Evolutionary conservation across 106 monocot species (phyloP).

Genomic region (Vanilla planifolia): DNA sequence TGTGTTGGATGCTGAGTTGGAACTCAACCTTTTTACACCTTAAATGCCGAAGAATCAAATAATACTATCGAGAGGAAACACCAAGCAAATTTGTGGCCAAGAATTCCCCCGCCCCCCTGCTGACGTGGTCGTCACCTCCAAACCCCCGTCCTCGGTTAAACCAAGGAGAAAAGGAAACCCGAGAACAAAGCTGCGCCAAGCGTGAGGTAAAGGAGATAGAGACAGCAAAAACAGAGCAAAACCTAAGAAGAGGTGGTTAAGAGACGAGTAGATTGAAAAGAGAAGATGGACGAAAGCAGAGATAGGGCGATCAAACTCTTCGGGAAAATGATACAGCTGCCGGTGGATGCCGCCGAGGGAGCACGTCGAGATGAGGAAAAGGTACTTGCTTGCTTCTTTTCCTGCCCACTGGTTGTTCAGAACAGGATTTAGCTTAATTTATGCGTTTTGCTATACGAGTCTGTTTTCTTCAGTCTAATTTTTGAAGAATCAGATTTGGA

Average conservation of each 20-base stretch:
- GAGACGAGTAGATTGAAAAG: background rate
- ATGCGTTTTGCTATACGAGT: too few relatives aligned
- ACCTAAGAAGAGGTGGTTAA: background rate
- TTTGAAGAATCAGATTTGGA: too few relatives aligned
- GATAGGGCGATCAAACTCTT: slow-evolving; percentile 56
- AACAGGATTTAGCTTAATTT: too few relatives aligned
- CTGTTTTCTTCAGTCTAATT: too few relatives aligned
- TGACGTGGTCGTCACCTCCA: slow-evolving; percentile 5
- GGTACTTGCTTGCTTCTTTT: too few relatives aligned
- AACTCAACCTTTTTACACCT: too few relatives aligned
- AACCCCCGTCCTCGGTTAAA: background rate
- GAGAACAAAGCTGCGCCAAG: background rate
- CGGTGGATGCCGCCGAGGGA: too few relatives aligned
- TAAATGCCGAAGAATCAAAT: slow-evolving; percentile 67
- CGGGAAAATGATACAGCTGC: slow-evolving; percentile 46
- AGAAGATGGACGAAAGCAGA: slow-evolving; percentile 5
- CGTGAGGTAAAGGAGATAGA: background rate
- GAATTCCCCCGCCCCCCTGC: slow-evolving; percentile 18
- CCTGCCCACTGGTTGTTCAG: too few relatives aligned
- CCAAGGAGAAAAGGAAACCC: background rate
- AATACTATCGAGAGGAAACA: slow-evolving; percentile 43
- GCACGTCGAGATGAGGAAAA: too few relatives aligned
- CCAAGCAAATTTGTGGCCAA: slow-evolving; percentile 59
- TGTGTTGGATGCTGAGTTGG: too few relatives aligned
- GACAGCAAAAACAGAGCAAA: background rate